Evolutionary conservation across 2,329 filamentous ascomycete genomes (phyloP), one percentile per base, ranked within the genome.

Genomic region (Hypoxylon sp.): DNA sequence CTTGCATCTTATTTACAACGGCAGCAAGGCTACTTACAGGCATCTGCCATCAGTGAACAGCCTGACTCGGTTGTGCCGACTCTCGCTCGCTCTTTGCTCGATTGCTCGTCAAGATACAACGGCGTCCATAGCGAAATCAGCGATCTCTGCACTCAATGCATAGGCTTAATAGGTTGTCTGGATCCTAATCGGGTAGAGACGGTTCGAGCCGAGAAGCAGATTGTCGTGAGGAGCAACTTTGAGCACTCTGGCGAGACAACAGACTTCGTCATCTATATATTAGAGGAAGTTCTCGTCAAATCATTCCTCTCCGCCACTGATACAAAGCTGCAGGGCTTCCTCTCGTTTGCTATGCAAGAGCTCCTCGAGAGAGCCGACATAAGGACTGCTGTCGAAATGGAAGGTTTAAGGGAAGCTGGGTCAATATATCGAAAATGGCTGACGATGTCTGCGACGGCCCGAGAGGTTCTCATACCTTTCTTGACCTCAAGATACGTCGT

Each of bases 311-410:
- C 95, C 0, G 92, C 93, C 1, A 96, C 92, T 0, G 97, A 98
- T 77, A 92, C 94, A 1, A 90, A 89, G 70, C 86, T 94, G 5
- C 96, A 98, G 78, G 94, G 94, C 0, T 97, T 97, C 76, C 85
- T 99, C 17, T 95, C 95, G 1, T 99, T 92, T 79, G 93, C 91
- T 1, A 98, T 99, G 90, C 96, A 99, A 79, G 91, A 97, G 74
- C 85, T 98, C 43, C 85, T 98, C 2, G 90, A 90, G 48, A 89
- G 91, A 71, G 93, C 92, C 75, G 90, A 91, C 28, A 90, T 98
- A 75, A 89, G 85, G 64, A 82, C 86, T 10, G 87, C 86, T 0
- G 84, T 83, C 56, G 78, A 77, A 30, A 79, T 79, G 76, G 78
- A 81, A 38, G 80, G 81, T 2, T 78, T 79, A 0, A 78, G 70